Percentiles rank a stretch among this genome's conserved stretches.
These are phyloP conservation scores for Sarocladiaceae sp. DNA, from an alignment of 2,329 filamentous ascomycete genomes.

Conservation along the genomic window DNA sequence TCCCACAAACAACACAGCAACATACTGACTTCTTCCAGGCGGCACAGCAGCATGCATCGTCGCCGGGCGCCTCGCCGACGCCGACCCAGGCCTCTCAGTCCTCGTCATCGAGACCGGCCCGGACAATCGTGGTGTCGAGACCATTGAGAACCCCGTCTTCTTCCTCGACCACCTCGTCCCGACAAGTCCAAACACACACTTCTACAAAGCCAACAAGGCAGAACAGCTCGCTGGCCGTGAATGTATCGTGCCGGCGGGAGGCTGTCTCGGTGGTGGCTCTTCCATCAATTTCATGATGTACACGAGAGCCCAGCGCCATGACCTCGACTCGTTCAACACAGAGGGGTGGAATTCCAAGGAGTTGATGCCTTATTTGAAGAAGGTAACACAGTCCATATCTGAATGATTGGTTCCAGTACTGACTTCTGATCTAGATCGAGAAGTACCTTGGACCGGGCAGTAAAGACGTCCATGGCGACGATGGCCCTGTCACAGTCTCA, in stretches of 20 bases:
- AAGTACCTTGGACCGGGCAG: slow-evolving; percentile 40
- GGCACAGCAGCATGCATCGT: slow-evolving; percentile 44
- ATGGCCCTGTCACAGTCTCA: slow-evolving; percentile 45
- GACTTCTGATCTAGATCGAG: slow-evolving; percentile 31
- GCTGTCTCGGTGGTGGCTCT: slow-evolving; percentile 26
- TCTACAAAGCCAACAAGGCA: slow-evolving; percentile 19
- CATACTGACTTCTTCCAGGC: slow-evolving; percentile 22
- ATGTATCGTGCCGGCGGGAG: slow-evolving; percentile 19
- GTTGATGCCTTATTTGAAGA: slow-evolving; percentile 17
- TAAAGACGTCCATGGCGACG: slow-evolving; percentile 38
- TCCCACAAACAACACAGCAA: not conserved
- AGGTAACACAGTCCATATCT: slow-evolving; percentile 10
- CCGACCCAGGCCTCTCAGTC: slow-evolving; percentile 42
- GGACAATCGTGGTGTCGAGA: slow-evolving; percentile 46
- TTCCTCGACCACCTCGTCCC: slow-evolving; percentile 17
- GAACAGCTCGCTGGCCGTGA: slow-evolving; percentile 19
- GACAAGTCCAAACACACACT: slow-evolving; percentile 16
- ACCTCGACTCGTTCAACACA: slow-evolving; percentile 16
- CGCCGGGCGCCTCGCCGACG: slow-evolving; percentile 44
- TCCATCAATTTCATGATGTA: slow-evolving; percentile 30
- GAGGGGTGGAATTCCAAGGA: slow-evolving; percentile 17
- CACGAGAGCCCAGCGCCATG: slow-evolving; percentile 18
- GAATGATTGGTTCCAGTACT: not conserved
- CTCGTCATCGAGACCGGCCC: slow-evolving; percentile 49
- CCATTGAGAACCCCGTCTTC: slow-evolving; percentile 44